Evolutionary conservation across 1,284 basidiomycete species (phyloP).

Genomic region (Rhodotorula glutinis): DNA sequence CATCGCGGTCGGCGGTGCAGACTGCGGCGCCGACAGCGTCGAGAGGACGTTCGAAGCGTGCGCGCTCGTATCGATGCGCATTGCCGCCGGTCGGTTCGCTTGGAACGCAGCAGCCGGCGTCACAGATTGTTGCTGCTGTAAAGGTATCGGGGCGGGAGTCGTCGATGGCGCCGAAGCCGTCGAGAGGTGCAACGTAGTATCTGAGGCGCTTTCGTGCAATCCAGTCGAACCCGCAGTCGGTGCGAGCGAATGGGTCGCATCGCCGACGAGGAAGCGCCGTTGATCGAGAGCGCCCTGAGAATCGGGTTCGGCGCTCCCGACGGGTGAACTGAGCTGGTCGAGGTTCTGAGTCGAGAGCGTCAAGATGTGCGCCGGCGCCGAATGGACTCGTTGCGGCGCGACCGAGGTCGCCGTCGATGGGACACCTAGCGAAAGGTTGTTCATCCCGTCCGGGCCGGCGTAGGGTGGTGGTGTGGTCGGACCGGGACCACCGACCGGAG

Average conservation of each 20-base stretch:
- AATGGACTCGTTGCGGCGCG: conserved; percentile 31
- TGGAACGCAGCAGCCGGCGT: conserved; percentile 15
- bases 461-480: conserved; percentile 8
- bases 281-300: conserved; percentile 6
- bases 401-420: conserved; percentile 4
- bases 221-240: not conserved
- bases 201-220: not conserved
- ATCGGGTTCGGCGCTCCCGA: conserved; percentile 14
- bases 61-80: conserved; percentile 15
- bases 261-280: conserved; percentile 5
- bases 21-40: conserved; percentile 4
- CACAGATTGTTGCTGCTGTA: not conserved
- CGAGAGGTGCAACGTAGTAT: not conserved
- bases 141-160: no score
- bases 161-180: not conserved
- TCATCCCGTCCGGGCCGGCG: conserved; percentile 3
- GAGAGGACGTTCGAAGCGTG: conserved; percentile 4
- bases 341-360: conserved; percentile 13
- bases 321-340: not conserved
- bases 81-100: not conserved
- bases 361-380: conserved; percentile 33
- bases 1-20: conserved; percentile 1
- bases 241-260: not conserved
- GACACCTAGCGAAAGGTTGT: conserved; percentile 1
- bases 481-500: conserved; percentile 7